Evolutionary conservation across 371 early-diverging fungal species (phyloP).

Genomic region (Mucor ambiguus): DNA sequence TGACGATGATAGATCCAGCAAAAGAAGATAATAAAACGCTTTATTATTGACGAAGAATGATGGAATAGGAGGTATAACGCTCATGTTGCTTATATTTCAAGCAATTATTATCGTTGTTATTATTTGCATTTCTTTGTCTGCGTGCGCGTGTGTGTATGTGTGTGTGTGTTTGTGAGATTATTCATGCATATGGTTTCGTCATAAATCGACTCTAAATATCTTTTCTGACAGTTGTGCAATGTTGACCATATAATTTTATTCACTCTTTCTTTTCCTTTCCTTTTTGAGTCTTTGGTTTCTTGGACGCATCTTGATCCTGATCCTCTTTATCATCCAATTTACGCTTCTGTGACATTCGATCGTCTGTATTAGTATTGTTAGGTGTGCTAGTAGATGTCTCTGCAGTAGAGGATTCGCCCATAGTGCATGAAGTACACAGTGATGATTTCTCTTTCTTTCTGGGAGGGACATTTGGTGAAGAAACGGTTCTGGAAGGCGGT

Average conservation of each 20-base stretch:
- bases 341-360: constrained; percentile 1
- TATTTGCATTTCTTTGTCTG: not conserved
- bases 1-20: constrained; percentile 7
- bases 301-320: not conserved
- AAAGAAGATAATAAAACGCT: not conserved
- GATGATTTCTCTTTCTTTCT: not conserved
- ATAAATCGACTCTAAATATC: not conserved
- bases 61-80: not conserved
- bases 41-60: not conserved
- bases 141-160: not conserved
- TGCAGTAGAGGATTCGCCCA: not conserved
- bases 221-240: not conserved
- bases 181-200: not conserved
- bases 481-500: not conserved
- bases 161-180: not conserved
- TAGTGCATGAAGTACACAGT: not conserved
- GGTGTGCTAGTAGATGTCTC: not conserved
- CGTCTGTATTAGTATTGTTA: not conserved
- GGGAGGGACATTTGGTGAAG: not conserved
- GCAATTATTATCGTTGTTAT: not conserved
- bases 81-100: not conserved
- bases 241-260: not conserved
- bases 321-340: not conserved
- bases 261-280: constrained; percentile 25
- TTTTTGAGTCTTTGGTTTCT: not conserved